phyloP scores from a whole-genome alignment of 495 filamentous ascomycete species.

The Aspergillus bridgeri region DNA sequence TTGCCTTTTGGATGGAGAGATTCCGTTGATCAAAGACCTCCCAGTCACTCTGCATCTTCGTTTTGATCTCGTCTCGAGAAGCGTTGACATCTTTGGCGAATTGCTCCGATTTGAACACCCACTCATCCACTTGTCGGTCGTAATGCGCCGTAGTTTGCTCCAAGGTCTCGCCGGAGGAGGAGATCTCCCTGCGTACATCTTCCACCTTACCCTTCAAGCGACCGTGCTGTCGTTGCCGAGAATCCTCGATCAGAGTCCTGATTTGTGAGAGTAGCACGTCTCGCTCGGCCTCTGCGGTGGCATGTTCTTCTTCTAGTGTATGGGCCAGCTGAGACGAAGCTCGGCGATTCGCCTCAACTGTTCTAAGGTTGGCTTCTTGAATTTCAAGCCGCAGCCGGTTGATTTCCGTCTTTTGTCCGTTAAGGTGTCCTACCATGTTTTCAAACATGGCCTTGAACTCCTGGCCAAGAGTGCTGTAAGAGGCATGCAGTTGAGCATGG shows the following conservation, averaged over 20 bases:
- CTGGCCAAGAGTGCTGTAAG: slow-evolving; percentile 83
- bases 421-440: slow-evolving; percentile 65
- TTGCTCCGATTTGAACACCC: slow-evolving; percentile 64
- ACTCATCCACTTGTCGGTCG: slow-evolving; percentile 67
- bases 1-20: slow-evolving; percentile 71
- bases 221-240: slow-evolving; percentile 65
- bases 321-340: slow-evolving; percentile 67
- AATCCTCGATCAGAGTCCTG: slow-evolving; percentile 65
- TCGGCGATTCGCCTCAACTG: slow-evolving; percentile 61
- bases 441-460: slow-evolving; percentile 87
- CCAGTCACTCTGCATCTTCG: slow-evolving; percentile 84
- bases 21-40: slow-evolving; percentile 74
- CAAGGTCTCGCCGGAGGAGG: slow-evolving; percentile 58
- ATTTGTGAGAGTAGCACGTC: slow-evolving; percentile 73
- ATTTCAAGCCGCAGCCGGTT: slow-evolving; percentile 67
- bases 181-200: slow-evolving; percentile 58
- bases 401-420: slow-evolving; percentile 75
- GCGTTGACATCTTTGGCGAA: slow-evolving; percentile 67
- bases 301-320: slow-evolving; percentile 70
- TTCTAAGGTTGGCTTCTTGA: slow-evolving; percentile 58
- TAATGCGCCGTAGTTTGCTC: slow-evolving; percentile 62
- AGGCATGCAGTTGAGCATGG: slow-evolving; percentile 75
- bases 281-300: slow-evolving; percentile 70
- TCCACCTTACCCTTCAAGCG: slow-evolving; percentile 64
- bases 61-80: slow-evolving; percentile 73